Evolutionary conservation across 345 rosid species (phyloP), one percentile per base, ranked within the genome.

Genomic region (Eucalyptus cloeziana): DNA sequence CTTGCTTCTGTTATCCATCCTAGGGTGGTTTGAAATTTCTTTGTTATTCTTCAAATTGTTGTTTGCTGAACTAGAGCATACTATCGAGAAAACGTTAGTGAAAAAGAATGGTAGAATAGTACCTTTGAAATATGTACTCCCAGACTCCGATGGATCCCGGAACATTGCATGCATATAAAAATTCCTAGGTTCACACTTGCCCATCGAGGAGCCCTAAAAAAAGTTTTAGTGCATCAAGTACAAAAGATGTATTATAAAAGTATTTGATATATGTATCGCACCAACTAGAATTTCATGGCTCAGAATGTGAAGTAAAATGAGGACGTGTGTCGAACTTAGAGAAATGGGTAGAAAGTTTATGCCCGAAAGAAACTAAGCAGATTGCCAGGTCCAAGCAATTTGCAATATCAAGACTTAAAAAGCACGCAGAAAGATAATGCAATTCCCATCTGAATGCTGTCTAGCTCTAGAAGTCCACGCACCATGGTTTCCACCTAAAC

Each of bases 61-160:
- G 27, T 76, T 76, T 76, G 30, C 8, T 76, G 85, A 76, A 40
- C 85, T 21, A 76, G 85, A 76, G 85, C 85, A 76, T 76, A 40
- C 24, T 11, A 40, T 76, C 85, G 40, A 37, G 58, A 71, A 49
- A 50, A 30, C 50, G 86, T 30, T 31, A 62, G 54, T 25, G 86
- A 52, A 69, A 49, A 76, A 49, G 79, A 49, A 83, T 45, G 52
- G 62, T 7, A 45, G 76, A 19, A 79, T 51, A 9, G 45, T 50
- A 90, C 94, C 94, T 93, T 93, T 71, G 94, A 92, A 85, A 93
- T 92, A 88, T 93, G 94, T 76, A 93, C 94, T 69, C 94, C 94
- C 40, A 93, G 94, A 89, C 92, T 92, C 43, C 94, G 90, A 88
- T 93, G 94, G 22, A 90, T 87, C 52, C 94, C 94, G 3, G 94